phyloP scores from a whole-genome alignment of 2,329 filamentous ascomycete genomes.

The Aspergillus ruber region DNA sequence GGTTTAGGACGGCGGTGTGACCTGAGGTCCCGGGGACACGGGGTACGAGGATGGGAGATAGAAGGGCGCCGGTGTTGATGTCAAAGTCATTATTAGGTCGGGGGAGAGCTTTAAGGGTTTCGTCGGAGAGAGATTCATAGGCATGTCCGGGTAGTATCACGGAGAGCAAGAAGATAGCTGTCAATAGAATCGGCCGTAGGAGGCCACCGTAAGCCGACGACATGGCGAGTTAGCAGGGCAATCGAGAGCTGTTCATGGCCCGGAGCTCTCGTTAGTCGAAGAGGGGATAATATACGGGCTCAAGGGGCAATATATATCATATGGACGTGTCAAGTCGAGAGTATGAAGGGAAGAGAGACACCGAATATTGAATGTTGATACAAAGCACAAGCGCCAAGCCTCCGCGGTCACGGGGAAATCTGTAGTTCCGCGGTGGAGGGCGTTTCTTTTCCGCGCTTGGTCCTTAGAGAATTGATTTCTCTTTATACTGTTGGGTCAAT shows the following conservation, averaged over 20 bases:
- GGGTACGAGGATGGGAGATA: slow-evolving; percentile 80
- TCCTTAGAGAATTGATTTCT: too few relatives aligned
- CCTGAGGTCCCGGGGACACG: slow-evolving; percentile 83
- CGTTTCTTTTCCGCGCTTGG: too few relatives aligned
- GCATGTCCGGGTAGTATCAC: slow-evolving; percentile 28
- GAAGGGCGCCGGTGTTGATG: slow-evolving; percentile 65
- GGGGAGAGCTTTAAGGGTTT: slow-evolving; percentile 64
- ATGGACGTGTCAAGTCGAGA: not conserved
- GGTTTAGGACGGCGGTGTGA: slow-evolving; percentile 63
- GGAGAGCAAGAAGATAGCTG: slow-evolving; percentile 19
- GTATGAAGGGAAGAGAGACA: too few relatives aligned
- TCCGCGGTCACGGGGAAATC: too few relatives aligned
- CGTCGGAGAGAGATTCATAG: slow-evolving; percentile 64
- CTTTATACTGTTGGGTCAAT: not conserved
- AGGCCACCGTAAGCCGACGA: slow-evolving; percentile 21
- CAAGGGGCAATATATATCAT: not conserved
- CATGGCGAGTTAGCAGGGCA: slow-evolving; percentile 15
- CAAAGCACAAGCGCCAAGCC: too few relatives aligned
- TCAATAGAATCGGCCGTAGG: slow-evolving; percentile 17
- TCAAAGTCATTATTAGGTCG: slow-evolving; percentile 70
- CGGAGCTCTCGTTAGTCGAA: not conserved
- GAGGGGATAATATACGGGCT: not conserved
- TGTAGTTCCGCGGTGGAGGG: too few relatives aligned
- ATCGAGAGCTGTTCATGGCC: slow-evolving; percentile 2
- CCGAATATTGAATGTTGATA: not conserved